phyloP scores from a whole-genome alignment of 257 asterid genomes.

The Petunia axillaris region DNA sequence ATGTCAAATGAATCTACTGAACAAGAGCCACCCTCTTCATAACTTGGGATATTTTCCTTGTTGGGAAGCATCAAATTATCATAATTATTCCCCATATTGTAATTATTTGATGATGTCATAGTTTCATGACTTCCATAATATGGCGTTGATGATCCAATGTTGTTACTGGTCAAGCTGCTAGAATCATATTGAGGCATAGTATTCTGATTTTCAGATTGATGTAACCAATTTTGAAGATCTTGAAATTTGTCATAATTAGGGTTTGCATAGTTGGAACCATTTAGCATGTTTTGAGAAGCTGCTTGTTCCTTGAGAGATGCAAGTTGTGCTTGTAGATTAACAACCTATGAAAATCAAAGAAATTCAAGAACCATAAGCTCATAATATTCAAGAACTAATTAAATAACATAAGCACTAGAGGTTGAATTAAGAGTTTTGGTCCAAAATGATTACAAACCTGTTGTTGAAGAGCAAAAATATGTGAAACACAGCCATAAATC shows the following conservation, averaged over 20 bases:
- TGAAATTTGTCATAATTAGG: constrained; percentile 52
- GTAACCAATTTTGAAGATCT: constrained; percentile 66
- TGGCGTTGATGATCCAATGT: constrained; percentile 19
- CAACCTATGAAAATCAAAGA: constrained; percentile 29
- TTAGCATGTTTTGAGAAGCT: constrained; percentile 31
- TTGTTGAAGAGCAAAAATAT: constrained; percentile 54
- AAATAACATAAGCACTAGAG: not conserved
- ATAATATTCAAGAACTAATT: not conserved
- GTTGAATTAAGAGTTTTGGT: not conserved
- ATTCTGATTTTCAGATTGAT: constrained; percentile 41
- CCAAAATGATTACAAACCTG: constrained; percentile 32
- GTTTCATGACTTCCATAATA: constrained; percentile 24
- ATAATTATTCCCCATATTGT: constrained; percentile 14
- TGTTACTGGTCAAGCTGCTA: constrained; percentile 23
- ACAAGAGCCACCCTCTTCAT: constrained; percentile 36
- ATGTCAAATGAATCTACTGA: constrained; percentile 57
- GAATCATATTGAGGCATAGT: constrained; percentile 43
- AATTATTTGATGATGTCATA: constrained; percentile 1
- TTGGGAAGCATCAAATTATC: constrained; percentile 16
- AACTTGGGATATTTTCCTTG: constrained; percentile 52
- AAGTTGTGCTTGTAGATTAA: constrained; percentile 51
- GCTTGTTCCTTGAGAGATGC: constrained; percentile 49
- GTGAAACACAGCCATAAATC: constrained; percentile 55
- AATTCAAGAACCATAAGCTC: not conserved
- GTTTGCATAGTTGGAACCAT: constrained; percentile 44